Evolutionary conservation across 208 protist species (phyloP).

Genomic region (Naegleria gruberi): DNA sequence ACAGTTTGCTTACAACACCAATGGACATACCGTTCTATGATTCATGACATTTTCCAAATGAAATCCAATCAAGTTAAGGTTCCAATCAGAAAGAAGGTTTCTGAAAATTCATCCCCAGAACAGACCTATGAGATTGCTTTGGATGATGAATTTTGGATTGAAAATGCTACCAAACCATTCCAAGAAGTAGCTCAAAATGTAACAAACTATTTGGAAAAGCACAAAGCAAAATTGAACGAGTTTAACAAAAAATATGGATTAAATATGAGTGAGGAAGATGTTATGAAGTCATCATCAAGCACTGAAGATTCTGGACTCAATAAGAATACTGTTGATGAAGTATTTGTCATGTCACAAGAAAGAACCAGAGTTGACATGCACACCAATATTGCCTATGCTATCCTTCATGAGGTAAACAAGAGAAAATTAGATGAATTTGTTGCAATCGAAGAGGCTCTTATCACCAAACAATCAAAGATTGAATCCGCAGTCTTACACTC

Average conservation of each 20-base stretch:
- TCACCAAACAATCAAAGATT: constrained; percentile 12
- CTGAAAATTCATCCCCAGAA: neutral
- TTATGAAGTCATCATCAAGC: neutral
- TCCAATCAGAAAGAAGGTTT: neutral
- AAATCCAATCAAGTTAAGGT: constrained; percentile 46
- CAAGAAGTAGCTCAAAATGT: constrained; percentile 47
- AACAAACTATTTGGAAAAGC: constrained; percentile 31
- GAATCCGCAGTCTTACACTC: neutral
- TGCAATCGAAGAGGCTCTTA: constrained; percentile 51
- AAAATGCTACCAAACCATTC: constrained; percentile 49
- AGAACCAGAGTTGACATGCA: constrained; percentile 58
- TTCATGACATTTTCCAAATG: constrained; percentile 57
- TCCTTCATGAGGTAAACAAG: constrained; percentile 45
- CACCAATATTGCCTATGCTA: constrained; percentile 51
- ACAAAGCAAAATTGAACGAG: neutral
- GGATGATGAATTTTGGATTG: constrained; percentile 52
- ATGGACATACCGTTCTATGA: constrained; percentile 62
- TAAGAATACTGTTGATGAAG: constrained; percentile 11
- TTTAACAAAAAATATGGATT: constrained; percentile 3
- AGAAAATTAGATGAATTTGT: constrained; percentile 54
- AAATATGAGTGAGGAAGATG: neutral
- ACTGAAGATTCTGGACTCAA: neutral
- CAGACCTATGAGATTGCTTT: constrained; percentile 47
- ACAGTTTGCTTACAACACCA: constrained; percentile 55
- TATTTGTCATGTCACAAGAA: constrained; percentile 45